Evolutionary conservation across 192 early-diverging fungal species (phyloP).

Genomic region (Neocallimastix lanati): DNA sequence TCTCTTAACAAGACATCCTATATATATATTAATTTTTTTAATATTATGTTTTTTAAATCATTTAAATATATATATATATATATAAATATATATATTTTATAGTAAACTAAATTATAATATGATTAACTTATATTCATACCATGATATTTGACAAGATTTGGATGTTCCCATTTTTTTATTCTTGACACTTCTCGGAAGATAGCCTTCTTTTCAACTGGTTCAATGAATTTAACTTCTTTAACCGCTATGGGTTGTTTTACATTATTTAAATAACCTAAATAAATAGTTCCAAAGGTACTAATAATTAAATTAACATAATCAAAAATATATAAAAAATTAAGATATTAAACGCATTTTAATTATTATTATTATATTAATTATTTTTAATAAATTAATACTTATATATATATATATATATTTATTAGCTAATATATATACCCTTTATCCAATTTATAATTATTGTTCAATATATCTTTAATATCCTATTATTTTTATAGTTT

Average conservation of each 20-base stretch:
- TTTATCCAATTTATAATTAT: background rate
- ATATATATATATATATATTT: too few relatives aligned
- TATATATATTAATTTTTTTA: background rate
- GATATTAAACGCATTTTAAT: too few relatives aligned
- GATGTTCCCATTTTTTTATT: background rate
- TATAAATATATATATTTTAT: too few relatives aligned
- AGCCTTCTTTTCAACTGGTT: background rate
- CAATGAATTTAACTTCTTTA: background rate
- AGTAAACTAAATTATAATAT: too few relatives aligned
- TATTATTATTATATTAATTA: too few relatives aligned
- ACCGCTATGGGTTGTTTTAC: background rate
- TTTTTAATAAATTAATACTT: too few relatives aligned
- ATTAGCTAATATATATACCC: background rate
- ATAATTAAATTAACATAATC: too few relatives aligned
- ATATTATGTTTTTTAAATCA: too few relatives aligned
- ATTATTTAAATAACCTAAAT: background rate
- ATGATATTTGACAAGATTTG: background rate
- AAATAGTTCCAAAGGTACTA: background rate
- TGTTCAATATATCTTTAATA: background rate
- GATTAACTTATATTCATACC: background rate
- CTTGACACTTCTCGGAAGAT: background rate
- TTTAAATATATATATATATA: too few relatives aligned
- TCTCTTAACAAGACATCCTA: background rate
- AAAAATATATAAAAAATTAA: too few relatives aligned
- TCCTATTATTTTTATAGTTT: too few relatives aligned